Base-by-base conservation (phyloP, 257 asterid species). In the Solanum pinnatisectum region DNA sequence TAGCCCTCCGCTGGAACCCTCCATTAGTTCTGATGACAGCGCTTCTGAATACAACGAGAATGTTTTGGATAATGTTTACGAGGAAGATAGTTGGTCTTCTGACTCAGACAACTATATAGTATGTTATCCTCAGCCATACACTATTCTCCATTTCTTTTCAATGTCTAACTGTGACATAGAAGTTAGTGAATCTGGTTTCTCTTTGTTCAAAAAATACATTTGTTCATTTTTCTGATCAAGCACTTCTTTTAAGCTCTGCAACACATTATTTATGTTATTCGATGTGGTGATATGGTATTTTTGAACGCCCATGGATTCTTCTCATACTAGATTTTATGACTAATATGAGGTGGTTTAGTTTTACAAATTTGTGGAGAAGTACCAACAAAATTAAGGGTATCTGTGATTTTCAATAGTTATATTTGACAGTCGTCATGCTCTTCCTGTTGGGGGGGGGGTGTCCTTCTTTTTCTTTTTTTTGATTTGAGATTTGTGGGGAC, bases 1-100 rank as follows among this genome's bases (percentile, higher is more conserved):
- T 16, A 44, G 73, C 82, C 94, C 94, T 89, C 92, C 70, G 42
- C 92, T 86, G 87, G 94, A 88, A 68, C 87, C 78, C 77, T 77
- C 91, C 87, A 72, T 46, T 72, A 91, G 88, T 87, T 91, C 93
- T 76, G 92, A 94, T 89, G 95, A 89, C 30, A 85, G 92, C 91
- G 89, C 96, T 33, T 93, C 98, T 13, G 96, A 90, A 65, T 93
- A 90, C 84, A 91, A 92, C 37, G 99, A 94, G 88, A 63, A 74
- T 46, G 32, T 89, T 65, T 88, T 88, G 49, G 90, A 89, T 79
- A 94, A 92, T 88, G 73, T 88, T 33, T 93, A 96, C 1, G 98
- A 96, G 44, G 16, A 84, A 46, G 98, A 93, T 72, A 92, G 93
- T 91, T 94, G 95, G 95, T 92, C 98, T n/a, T 81, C 68, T 4